phyloP scores from a whole-genome alignment of 2,329 filamentous ascomycete species.

The Colletotrichum cordylinicola region DNA sequence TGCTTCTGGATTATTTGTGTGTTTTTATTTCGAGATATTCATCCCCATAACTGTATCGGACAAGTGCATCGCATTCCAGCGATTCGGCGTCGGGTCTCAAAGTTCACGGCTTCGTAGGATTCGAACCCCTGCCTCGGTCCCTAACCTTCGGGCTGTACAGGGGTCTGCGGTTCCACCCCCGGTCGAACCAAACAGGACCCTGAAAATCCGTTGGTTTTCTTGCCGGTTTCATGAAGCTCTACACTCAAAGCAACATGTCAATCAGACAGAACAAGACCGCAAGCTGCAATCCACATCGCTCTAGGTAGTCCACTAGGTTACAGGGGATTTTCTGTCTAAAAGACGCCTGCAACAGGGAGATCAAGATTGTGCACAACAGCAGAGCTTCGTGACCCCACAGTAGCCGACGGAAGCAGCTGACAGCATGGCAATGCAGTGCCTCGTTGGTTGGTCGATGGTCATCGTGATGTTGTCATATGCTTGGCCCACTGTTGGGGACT shows the following conservation, averaged over 20 bases:
- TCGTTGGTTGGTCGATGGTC: neutral
- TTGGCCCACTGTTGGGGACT: neutral
- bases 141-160: neutral
- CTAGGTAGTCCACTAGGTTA: neutral
- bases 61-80: neutral
- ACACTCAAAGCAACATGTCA: neutral
- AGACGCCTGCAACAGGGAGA: neutral
- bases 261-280: neutral
- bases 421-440: neutral
- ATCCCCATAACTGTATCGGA: neutral
- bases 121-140: neutral
- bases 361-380: neutral
- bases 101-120: neutral
- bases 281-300: neutral
- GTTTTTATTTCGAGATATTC: rapidly evolving
- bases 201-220: neutral
- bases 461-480: neutral
- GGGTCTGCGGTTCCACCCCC: neutral
- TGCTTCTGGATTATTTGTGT: neutral
- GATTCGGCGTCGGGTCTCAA: neutral
- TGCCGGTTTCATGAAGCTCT: neutral
- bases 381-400: neutral
- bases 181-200: neutral
- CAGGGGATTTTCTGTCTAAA: neutral
- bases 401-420: neutral